Base-by-base conservation (phyloP, 2,329 filamentous ascomycete genomes). In the Alternaria gansuensis region DNA sequence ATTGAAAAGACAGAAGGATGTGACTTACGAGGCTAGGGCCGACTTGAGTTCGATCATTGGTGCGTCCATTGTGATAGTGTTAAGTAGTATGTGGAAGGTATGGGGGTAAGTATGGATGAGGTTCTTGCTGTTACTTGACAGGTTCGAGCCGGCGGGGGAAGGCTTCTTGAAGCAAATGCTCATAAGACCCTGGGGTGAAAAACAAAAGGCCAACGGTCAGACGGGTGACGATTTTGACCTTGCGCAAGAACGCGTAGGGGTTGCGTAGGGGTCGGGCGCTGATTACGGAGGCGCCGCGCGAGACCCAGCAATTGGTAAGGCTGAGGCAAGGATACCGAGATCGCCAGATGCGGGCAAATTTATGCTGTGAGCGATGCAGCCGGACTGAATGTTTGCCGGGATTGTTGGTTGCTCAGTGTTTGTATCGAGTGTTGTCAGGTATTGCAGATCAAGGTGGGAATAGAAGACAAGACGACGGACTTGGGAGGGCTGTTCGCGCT, bases 1-100 rank as follows among this genome's bases (percentile, higher is more conserved):
- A 24, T 46, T 60, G 40, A 24, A 33, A 26, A 31, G 34, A 45
- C 44, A 50, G 45, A 21, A 26, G 41, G 50, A 44, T 49, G 43
- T 34, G 58, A 74, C 81, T 70, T 77, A 83, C 82, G 80, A 81
- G 63, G 80, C 78, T 41, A 83, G 72, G 37, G 80, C 80, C 51
- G 75, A 77, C 73, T 81, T 78, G 41, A 83, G 75, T 66, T 82
- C 80, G 40, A 76, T 67, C 60, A 76, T 79, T 55, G 79, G 75
- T 51, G 75, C 70, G 51, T 79, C 74, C 76, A 79, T 78, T 39
- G 60, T 67, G 49, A n/a, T 58, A 61, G 66, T 70, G 52, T 52
- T 43, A 66, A 69, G 49, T 52, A 46, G 24, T 51, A 24, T 54
- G 43, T 40, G 21, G 24, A 13, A 34, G 23, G 17, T 44, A 13